A percentile compares a stretch with the other conserved stretches of the same genome.
These are phyloP conservation scores for Diplotaxis tenuifolia DNA, from an alignment of 345 rosid species.

Conservation along the genomic window DNA sequence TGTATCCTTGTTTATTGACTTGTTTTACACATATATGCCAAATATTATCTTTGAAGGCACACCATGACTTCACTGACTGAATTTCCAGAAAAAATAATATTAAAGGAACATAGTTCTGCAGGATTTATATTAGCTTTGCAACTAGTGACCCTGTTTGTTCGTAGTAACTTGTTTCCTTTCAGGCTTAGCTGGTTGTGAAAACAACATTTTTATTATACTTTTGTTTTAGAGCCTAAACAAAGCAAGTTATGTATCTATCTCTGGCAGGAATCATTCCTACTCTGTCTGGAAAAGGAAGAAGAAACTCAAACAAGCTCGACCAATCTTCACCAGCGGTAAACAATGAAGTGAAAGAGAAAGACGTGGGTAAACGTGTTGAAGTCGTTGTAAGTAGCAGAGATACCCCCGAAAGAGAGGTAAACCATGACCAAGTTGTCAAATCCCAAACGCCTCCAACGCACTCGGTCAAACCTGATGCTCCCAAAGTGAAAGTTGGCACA, in stretches of 20 bases:
- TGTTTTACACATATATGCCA: not conserved
- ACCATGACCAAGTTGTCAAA: constrained; percentile 23
- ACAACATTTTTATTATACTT: not conserved
- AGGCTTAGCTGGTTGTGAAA: not conserved
- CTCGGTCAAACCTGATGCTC: constrained; percentile 33
- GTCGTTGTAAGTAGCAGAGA: constrained; percentile 45
- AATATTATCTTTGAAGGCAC: not conserved
- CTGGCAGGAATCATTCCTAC: constrained; percentile 53
- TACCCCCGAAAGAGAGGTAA: constrained; percentile 29
- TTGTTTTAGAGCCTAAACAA: constrained; percentile 6
- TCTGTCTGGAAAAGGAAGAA: constrained; percentile 37
- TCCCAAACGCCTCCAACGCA: constrained; percentile 25
- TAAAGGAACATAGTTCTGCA: not conserved
- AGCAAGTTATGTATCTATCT: constrained; percentile 14
- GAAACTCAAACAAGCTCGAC: constrained; percentile 29
- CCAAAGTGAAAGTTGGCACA: constrained; percentile 54
- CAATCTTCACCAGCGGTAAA: constrained; percentile 24
- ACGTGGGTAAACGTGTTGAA: constrained; percentile 49
- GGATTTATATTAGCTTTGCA: not conserved
- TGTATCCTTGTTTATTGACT: constrained; percentile 5
- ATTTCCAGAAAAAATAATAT: not conserved
- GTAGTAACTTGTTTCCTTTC: not conserved
- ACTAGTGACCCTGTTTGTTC: not conserved
- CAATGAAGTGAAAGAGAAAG: constrained; percentile 4
- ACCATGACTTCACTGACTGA: constrained; percentile 5